Evolutionary conservation across 352 stramenopile genomes (phyloP), one percentile per base, ranked within the genome.

Genomic region (Peronospora belbahrii): DNA sequence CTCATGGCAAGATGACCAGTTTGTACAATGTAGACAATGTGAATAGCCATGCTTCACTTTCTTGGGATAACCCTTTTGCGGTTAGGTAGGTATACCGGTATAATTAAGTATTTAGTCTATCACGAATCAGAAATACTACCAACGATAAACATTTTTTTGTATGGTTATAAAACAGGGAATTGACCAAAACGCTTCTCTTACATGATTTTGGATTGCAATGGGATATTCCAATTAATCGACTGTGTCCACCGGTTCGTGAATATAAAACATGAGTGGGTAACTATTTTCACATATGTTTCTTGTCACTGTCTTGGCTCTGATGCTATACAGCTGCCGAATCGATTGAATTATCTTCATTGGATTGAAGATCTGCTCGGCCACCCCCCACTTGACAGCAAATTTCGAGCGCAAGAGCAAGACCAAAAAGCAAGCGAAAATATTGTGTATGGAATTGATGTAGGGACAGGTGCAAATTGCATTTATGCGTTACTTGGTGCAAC

Each of bases 261-360:
- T 17, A n/a, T 36, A 24, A 23, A 5, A 27, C 8, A 7, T 42
- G 35, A n/a, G n/a, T n/a, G n/a, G n/a, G n/a, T 11, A 14, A 14
- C 1, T 15, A 7, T 6, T 4, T 1, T 3, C 10, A 15, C 23
- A n/a, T n/a, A n/a, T 36, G 2, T 2, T 25, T 42, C 13, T 15
- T 22, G 20, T 56, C 2, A 36, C 23, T 15, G 44, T 49, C n/a
- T n/a, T 36, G 17, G n/a, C 14, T 35, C 57, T 24, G 8, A 45
- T 47, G 17, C 6, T 42, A 13, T 2, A n/a, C 39, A 94, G 83
- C 38, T 94, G 14, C 70, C 83, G 4, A 92, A 92, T 49, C 78
- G 83, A 10, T 79, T 97, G 27, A 98, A 98, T 74, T 98, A 98
- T 63, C 59, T 98, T 8, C 86, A 91, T 52, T 99, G 95, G 95